Evolutionary conservation across 78 protist species (phyloP).

Genomic region (Creolimax fragrantissima): DNA sequence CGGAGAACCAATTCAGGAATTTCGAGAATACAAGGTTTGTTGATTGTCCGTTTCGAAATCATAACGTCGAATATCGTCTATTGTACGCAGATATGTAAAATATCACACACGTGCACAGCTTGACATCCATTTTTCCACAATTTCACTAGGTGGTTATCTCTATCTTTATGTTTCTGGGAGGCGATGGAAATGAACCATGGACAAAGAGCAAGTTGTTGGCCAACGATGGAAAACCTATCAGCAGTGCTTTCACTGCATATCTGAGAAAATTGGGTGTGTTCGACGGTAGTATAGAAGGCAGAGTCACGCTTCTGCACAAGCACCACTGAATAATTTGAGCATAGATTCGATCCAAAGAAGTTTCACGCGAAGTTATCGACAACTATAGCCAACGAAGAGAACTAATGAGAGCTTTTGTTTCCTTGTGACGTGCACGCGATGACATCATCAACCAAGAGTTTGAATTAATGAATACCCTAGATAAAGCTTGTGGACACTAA

Average conservation of each 20-base stretch:
- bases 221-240: not conserved
- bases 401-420: not conserved
- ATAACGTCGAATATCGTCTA: too few species aligned
- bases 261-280: not conserved
- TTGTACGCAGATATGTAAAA: too few species aligned
- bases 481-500: not conserved
- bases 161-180: not conserved
- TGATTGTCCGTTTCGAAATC: too few species aligned
- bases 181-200: not conserved
- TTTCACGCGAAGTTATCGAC: not conserved
- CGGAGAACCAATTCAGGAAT: not conserved
- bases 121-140: too few species aligned
- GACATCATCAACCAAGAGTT: not conserved
- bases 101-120: too few species aligned
- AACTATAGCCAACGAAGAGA: not conserved
- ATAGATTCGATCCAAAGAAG: not conserved
- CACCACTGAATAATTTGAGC: not conserved
- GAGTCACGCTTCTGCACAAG: not conserved
- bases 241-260: not conserved
- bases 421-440: not conserved
- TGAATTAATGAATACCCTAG: not conserved
- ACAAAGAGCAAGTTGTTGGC: not conserved
- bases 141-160: not conserved
- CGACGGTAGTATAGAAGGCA: not conserved
- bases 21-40: not conserved